Conservation (phyloP, 1,284 basidiomycete species). For the Clitocybe nebularis region DNA sequence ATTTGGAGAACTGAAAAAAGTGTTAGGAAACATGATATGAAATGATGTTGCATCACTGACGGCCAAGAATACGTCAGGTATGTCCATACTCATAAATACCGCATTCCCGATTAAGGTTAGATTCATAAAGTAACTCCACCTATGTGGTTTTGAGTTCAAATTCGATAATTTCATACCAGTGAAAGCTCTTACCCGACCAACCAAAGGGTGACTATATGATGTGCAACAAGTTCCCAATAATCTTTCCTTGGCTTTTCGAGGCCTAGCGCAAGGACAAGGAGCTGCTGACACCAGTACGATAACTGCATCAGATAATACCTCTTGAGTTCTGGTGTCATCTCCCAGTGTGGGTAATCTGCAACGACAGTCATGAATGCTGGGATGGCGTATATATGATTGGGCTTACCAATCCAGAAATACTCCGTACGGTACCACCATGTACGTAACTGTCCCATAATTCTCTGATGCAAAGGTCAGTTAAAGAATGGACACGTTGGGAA, state of each 20-base stretch:
- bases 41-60: conserved; percentile 39
- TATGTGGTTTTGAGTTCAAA: conserved; percentile 24
- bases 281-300: conserved; percentile 94
- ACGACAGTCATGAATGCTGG: conserved; percentile 4
- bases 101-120: conserved; percentile 89
- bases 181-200: conserved; percentile 67
- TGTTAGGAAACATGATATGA: conserved; percentile 7
- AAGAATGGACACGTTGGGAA: background rate
- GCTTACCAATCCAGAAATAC: conserved; percentile 76
- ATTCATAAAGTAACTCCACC: conserved; percentile 87
- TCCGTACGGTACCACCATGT: conserved; percentile 89
- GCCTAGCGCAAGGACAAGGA: conserved; percentile 79
- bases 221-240: conserved; percentile 79
- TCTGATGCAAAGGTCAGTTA: conserved; percentile 35
- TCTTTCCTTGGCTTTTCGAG: conserved; percentile 96
- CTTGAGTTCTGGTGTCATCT: conserved; percentile 86
- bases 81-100: conserved; percentile 95
- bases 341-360: conserved; percentile 82
- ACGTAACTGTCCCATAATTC: conserved; percentile 83
- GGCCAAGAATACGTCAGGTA: conserved; percentile 87
- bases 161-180: conserved; percentile 5
- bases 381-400: conserved; percentile 2
- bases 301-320: conserved; percentile 89
- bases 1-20: conserved; percentile 66
- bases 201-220: conserved; percentile 96